Evolutionary conservation across 192 early-diverging fungal species (phyloP), one percentile per base, ranked within the genome.

Genomic region (Coemansia javaensis): DNA sequence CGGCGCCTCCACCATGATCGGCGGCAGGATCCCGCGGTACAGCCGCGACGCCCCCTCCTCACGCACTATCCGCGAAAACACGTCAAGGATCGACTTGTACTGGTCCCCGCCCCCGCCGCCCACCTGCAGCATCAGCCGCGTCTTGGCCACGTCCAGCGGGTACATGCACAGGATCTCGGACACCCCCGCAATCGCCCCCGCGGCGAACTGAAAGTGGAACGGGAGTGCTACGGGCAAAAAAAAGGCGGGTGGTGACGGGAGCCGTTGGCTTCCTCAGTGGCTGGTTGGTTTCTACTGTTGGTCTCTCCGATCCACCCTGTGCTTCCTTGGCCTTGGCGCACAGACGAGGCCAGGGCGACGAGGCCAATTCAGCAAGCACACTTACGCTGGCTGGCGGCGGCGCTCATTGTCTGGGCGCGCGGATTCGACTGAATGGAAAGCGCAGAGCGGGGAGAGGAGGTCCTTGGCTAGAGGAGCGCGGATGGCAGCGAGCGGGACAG

Each of bases 111-210:
- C 68, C 36, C 66, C 76, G 12, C 45, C 45, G 21, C 39, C 82
- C 20, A 85, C 81, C 50, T 83, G 77, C 21, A 98, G 82, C 77
- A 96, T 93, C 65, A 91, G 85, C 10, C 96, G 81, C 9, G 96
- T 98, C 71, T 98, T 98, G 53, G 94, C 90, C 21, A 95, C 84
- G 62, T 94, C 92, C 41, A 97, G 77, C 13, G 93, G 93, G 71
- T 92, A 95, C 87, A 95, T 92, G 39, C 85, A 81, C 57, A 90
- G 75, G 56, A 98, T 95, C 74, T 98, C 95, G n/a, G 89, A 85
- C 35, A 86, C 79, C 25, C 89, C 89, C 13, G 89, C 89, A 39
- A 90, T 81, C 46, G 85, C 89, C 48, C 80, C 87, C 46, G 86
- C 83, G 1, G 84, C 43, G 60, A 89, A 88, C 63, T 88, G 85